These are phyloP conservation scores for Monosporascus ibericus DNA, from an alignment of 2,329 filamentous ascomycete species.

Conservation along the genomic window DNA sequence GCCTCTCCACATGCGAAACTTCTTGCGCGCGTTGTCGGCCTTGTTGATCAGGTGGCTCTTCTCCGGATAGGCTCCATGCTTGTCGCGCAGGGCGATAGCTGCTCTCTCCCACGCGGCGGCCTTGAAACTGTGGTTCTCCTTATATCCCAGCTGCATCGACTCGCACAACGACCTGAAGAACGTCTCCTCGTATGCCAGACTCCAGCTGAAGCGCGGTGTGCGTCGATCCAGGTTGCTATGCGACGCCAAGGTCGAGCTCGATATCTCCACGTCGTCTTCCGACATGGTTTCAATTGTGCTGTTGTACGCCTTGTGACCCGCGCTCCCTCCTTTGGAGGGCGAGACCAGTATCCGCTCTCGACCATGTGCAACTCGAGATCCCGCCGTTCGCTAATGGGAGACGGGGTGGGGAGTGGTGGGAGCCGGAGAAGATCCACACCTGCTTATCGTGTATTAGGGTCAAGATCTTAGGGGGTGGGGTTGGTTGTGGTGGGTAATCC, in stretches of 20 bases:
- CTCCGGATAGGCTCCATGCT: slow-evolving; percentile 50
- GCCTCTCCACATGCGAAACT: slow-evolving; percentile 56
- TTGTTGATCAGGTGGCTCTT: slow-evolving; percentile 59
- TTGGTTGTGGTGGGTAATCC: too few relatives aligned
- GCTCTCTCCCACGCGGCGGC: slow-evolving; percentile 56
- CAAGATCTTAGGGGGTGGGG: too few relatives aligned
- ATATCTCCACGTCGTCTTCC: slow-evolving; percentile 23
- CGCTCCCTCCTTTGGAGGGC: too few relatives aligned
- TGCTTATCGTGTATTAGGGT: too few relatives aligned
- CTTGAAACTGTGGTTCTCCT: slow-evolving; percentile 56
- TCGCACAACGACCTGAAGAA: slow-evolving; percentile 57
- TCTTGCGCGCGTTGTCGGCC: slow-evolving; percentile 57
- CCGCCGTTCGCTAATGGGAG: too few relatives aligned
- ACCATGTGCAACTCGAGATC: not conserved
- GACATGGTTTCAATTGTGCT: slow-evolving; percentile 17
- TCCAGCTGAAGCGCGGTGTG: slow-evolving; percentile 54
- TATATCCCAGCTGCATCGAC: slow-evolving; percentile 49
- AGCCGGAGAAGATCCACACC: too few relatives aligned
- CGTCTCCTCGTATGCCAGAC: slow-evolving; percentile 50
- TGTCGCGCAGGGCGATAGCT: slow-evolving; percentile 45
- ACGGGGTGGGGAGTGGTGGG: too few relatives aligned
- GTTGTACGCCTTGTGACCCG: too few relatives aligned
- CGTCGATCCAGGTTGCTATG: slow-evolving; percentile 25
- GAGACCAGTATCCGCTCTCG: not conserved
- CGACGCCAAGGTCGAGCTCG: slow-evolving; percentile 13